phyloP scores from a whole-genome alignment of 2,329 filamentous ascomycete species.

The Leptodontidium sp. region DNA sequence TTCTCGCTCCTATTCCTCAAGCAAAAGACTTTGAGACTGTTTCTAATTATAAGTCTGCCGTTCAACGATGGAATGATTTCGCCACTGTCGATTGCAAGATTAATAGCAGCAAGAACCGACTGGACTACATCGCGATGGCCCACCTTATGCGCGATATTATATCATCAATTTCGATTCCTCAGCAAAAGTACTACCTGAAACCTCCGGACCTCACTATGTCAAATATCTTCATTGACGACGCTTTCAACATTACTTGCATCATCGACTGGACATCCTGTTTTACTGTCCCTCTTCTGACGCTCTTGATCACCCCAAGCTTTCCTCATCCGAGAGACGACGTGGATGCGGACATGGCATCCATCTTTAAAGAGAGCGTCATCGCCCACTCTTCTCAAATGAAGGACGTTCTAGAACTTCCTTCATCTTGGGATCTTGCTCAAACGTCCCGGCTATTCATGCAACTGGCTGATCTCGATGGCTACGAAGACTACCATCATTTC shows the following conservation, averaged over 20 bases:
- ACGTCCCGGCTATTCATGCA: conserved; percentile 18
- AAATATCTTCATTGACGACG: conserved; percentile 20
- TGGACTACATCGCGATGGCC: conserved; percentile 17
- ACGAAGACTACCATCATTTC: conserved; percentile 18
- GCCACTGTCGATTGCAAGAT: conserved; percentile 13
- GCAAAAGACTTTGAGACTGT: conserved; percentile 10
- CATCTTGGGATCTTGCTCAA: conserved; percentile 18
- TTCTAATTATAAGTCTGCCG: conserved; percentile 12
- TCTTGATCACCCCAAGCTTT: conserved; percentile 18
- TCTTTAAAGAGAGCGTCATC: conserved; percentile 20
- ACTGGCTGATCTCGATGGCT: conserved; percentile 18
- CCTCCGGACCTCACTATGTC: conserved; percentile 16
- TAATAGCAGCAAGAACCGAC: conserved; percentile 17
- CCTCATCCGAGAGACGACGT: conserved; percentile 19
- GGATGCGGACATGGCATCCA: conserved; percentile 12
- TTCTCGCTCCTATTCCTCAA: conserved; percentile 21
- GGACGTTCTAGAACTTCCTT: conserved; percentile 11
- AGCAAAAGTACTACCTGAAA: conserved; percentile 23
- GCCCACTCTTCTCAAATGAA: conserved; percentile 16
- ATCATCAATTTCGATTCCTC: conserved; percentile 17
- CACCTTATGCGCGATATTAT: conserved; percentile 17
- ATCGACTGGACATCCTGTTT: conserved; percentile 19
- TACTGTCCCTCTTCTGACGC: conserved; percentile 16
- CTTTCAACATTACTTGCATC: conserved; percentile 22
- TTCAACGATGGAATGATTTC: conserved; percentile 13